These are phyloP conservation scores for Quercus rubra DNA, from an alignment of 306 rosid species.

Conservation along the genomic window DNA sequence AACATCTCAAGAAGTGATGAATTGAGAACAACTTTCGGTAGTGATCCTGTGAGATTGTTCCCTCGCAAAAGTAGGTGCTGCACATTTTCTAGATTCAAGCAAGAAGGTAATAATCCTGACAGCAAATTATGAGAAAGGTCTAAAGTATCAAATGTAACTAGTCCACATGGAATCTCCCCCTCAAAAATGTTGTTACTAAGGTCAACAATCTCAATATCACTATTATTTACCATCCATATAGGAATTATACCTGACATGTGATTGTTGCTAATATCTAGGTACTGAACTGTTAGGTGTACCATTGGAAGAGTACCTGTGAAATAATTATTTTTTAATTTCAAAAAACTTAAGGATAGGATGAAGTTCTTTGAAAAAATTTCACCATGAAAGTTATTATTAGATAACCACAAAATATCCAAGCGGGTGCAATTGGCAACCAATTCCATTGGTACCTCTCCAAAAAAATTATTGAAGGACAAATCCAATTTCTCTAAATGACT, in stretches of 20 bases:
- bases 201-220: too few species aligned
- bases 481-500: fast-evolving
- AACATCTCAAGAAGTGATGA: fast-evolving
- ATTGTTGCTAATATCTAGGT: too few species aligned
- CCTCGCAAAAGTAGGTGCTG: too few species aligned
- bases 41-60: too few species aligned
- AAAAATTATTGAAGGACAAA: not conserved
- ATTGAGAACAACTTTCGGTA: too few species aligned
- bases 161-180: too few species aligned
- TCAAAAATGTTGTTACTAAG: too few species aligned
- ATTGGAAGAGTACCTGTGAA: not conserved
- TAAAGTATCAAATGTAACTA: fast-evolving
- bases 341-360: not conserved
- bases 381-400: not conserved
- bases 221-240: too few species aligned
- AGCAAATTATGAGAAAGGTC: too few species aligned
- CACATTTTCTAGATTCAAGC: too few species aligned
- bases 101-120: too few species aligned
- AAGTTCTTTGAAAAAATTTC: not conserved
- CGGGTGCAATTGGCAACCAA: not conserved
- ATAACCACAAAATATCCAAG: not conserved
- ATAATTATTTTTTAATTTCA: not conserved
- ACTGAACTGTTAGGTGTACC: fast-evolving
- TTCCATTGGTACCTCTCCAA: not conserved
- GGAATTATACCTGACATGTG: too few species aligned